Evolutionary conservation across 2,329 filamentous ascomycete genomes (phyloP), one percentile per base, ranked within the genome.

Genomic region (Talaromyces pinophilus): DNA sequence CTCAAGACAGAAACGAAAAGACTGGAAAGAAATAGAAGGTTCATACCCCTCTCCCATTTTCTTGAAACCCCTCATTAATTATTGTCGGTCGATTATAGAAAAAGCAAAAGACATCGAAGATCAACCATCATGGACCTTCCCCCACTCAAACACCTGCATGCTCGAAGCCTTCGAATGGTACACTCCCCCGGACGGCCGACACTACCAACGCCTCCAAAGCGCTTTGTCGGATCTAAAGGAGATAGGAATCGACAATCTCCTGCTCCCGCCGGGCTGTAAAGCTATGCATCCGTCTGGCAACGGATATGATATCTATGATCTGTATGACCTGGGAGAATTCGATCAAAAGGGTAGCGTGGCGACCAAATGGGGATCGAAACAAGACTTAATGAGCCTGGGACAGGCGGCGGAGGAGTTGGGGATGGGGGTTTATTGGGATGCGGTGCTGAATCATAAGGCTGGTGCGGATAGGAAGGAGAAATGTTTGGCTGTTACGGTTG

Each of bases 81-180:
- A 5, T 35, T 38, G 1, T 25, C n/a, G 13, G 1, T 25, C n/a
- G 13, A 4, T 22, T 30, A 15, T 17, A 76, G 74, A 75, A 22
- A 63, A 69, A 28, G 70, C 70, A 25, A 67, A 70, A 33, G 30
- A 70, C 44, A 68, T 72, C n/a, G 71, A 75, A 62, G 67, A 75
- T 42, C 62, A 70, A 10, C 67, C 71, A 42, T 76, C 76, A 68
- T 78, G 76, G 76, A 68, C 71, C 59, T 70, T 72, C 4, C 70
- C 73, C 10, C 74, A 78, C 54, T 54, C 60, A 19, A 79, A 79
- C 57, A 55, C 66, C 17, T 84, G 86, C 62, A 85, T 92, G 78
- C 84, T 92, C 70, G 88, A 92, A 76, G 86, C 82, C 13, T 92
- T 91, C 73, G 90, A 92, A 79, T 92, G 90, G 90, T 88, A 92